phyloP scores from a whole-genome alignment of 192 early-diverging fungal genomes.

The Backusella westeae region DNA sequence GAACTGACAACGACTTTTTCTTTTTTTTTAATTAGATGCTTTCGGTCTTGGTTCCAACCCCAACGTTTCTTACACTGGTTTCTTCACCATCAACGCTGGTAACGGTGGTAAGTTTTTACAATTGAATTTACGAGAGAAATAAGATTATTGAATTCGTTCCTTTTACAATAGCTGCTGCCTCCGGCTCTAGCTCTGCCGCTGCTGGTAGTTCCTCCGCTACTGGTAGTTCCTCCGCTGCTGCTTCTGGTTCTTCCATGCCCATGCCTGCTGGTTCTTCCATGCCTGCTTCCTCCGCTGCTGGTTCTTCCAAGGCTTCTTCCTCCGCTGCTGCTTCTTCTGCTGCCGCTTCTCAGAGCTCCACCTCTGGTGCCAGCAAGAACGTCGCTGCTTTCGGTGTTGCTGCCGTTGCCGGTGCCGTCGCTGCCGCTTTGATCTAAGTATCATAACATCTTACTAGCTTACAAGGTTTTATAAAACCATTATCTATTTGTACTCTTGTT shows the following conservation, averaged over 20 bases:
- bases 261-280: not conserved
- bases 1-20: not conserved
- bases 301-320: conserved; percentile 3
- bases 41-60: conserved; percentile 20
- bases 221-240: not conserved
- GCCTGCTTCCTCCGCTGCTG: not conserved
- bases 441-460: conserved; percentile 7
- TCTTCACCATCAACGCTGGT: conserved; percentile 21
- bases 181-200: not conserved
- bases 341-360: not conserved
- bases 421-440: conserved; percentile 16
- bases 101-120: not conserved
- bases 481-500: conserved; percentile 10
- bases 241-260: not conserved
- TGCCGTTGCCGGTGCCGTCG: conserved; percentile 17
- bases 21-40: conserved; percentile 21
- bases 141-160: not conserved
- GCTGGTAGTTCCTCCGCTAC: conserved; percentile 3
- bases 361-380: conserved; percentile 11
- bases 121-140: not conserved
- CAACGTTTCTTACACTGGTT: conserved; percentile 19
- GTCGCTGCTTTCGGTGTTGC: not conserved
- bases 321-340: not conserved
- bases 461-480: conserved; percentile 1
- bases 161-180: not conserved